Base-by-base conservation (phyloP, 805 yeast species). In the Hyphopichia homilentoma region DNA sequence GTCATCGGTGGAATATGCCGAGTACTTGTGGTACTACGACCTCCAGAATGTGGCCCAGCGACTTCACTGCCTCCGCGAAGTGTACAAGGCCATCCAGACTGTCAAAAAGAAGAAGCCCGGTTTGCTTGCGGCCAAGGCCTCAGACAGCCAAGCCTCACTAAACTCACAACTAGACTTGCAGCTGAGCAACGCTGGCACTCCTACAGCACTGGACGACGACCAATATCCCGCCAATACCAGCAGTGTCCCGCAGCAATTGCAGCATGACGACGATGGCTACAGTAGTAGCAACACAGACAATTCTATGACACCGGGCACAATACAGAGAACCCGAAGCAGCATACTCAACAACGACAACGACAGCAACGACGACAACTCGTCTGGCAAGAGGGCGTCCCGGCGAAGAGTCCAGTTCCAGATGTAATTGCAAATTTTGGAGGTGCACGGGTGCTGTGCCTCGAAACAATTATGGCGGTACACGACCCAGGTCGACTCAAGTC, bases 21-120 rank as follows among this genome's bases (percentile, higher is more conserved):
- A n/a, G n/a, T n/a, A n/a, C n/a, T 43, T 38, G 11, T 60, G 66
- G 66, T 26, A 41, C 29, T 32, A 40, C 11, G 47, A 53, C 40
- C 36, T 52, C 6, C 40, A 41, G 27, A 39, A 40, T 25, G 52
- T 60, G 4, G 40, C 53, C 30, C 55, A 54, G 24, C 34, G 61
- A 28, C 38, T 60, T 16, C 50, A 48, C 29, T 40, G 56, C 15
- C 44, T 61, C 22, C 50, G 48, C 29, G 65, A 57, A 28, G 44
- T 51, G 2, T 57, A 54, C 35, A 46, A 41, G 27, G 35, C 58
- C 2, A 43, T 58, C 4, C 59, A 48, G 21, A 24, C 38, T 6
- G 34, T 52, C 26, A 53, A 52, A 33, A 47, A 45, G 30, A 40
- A 37, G 25, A 45, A 30, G 22, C 21, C n/a, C 22, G 11, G n/a